Base-by-base conservation (phyloP, 306 rosid genomes). In the Crotalaria pallida region DNA sequence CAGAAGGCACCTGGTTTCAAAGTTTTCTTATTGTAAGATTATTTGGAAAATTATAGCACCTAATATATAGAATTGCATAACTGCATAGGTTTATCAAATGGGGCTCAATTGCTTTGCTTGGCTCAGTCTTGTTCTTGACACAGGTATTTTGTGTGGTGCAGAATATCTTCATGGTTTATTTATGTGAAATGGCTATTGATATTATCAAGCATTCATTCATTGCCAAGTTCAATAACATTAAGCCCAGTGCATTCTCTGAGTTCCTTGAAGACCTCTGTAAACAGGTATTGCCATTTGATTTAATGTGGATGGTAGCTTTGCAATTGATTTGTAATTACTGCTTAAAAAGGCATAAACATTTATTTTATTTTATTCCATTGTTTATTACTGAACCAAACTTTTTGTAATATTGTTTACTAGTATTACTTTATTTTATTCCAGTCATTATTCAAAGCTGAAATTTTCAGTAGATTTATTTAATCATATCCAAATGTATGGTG, bases 1-100 rank as follows among this genome's bases (percentile, higher is more conserved):
- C 91, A 3, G 95, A 88, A 80, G 95, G 95, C 40, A 87, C 91
- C 73, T 88, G 95, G 95, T 86, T 88, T 59, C 62, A 83, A 56
- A 84, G 81, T 72, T 88, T 88, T 67, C 70, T 88, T 61, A 73
- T 31, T 41, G 95, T 88, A 82, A 86, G 95, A 78, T 76, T 40
- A 40, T 40, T 10, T 19, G 55, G 12, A 47, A 13, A 52, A n/a
- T 2, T 16, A 10, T 55, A 22, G 51, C 38, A 3, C 12, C 12
- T 1, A 9, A 9, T 56, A 8, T 19, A 40, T 12, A 11, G n/a
- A n/a, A n/a, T n/a, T n/a, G n/a, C n/a, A n/a, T n/a, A n/a, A n/a
- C 15, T 72, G 21, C 33, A 44, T 61, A 60, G 43, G 7, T 11
- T 47, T 26, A 27, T 49, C 29, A 17, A 5, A 3, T 50, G 26